Base-by-base conservation (phyloP, 345 rosid genomes). In the Citrus sp. region DNA sequence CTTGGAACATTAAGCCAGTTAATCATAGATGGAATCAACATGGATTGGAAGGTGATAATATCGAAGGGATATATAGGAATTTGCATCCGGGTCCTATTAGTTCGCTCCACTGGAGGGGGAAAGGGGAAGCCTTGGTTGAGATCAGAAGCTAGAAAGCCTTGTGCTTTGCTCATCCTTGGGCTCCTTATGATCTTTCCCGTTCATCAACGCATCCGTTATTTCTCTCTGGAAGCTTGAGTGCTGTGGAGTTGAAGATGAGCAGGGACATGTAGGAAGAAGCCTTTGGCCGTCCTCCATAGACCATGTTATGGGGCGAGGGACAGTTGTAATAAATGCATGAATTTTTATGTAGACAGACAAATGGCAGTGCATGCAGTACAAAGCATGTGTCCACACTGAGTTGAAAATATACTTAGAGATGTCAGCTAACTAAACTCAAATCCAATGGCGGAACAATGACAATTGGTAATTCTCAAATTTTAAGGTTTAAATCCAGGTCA, bases 1-100 rank as follows among this genome's bases (percentile, higher is more conserved):
- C 91, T 0, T 93, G 93, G 62, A 87, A 87, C 66, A 87, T 92
- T 1, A 87, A 90, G 84, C 83, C 91, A 2, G 91, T 92, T 27
- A 76, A 90, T 46, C 93, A 92, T 22, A 79, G 93, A 70, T 90
- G 93, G 93, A 92, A 89, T 81, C 93, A 92, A 62, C 93, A 92
- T 63, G 96, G 93, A 4, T 77, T 92, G 5, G 96, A 92, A 25
- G 94, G 92, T 0, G 96, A 90, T 60, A 92, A 92, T 38, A 80
- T 87, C 22, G 88, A 87, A 82, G 92, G 92, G 2, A 88, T 60
- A 78, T 90, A 94, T 9, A 82, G 94, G 82, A 84, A 80, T 3
- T 77, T 92, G 76, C 94, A 92, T 66, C 94, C 97, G 3, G 97
- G 92, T 63, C 92, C 94, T 0, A 82, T 89, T n/a, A 88, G 92